Conservation (phyloP, 148 eudicot species). For the Arctostaphylos glauca region DNA sequence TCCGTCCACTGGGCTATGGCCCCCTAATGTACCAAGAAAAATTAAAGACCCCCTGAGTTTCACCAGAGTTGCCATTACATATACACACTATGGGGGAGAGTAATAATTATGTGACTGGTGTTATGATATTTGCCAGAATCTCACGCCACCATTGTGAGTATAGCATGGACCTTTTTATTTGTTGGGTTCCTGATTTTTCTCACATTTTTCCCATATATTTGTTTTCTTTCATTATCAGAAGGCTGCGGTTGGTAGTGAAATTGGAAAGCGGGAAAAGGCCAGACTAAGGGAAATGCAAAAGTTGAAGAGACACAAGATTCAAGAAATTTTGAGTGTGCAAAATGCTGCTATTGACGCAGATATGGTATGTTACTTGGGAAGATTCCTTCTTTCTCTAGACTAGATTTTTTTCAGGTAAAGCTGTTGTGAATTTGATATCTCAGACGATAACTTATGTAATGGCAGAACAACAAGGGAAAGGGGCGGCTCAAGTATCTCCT, state of each 20-base stretch:
- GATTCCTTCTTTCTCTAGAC: background rate
- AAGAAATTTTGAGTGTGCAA: slow-evolving; percentile 73
- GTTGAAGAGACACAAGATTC: slow-evolving; percentile 82
- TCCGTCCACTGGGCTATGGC: no score
- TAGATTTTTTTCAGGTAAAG: background rate
- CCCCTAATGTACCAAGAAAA: no score
- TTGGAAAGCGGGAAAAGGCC: slow-evolving; percentile 70
- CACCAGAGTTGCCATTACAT: no score
- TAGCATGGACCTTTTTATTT: background rate
- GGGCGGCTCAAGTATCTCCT: slow-evolving; percentile 89
- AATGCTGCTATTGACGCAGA: slow-evolving; percentile 94
- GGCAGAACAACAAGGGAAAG: slow-evolving; percentile 89
- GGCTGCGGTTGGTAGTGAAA: slow-evolving; percentile 37
- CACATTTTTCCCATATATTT: background rate
- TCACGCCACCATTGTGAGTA: background rate
- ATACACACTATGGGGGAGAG: no score
- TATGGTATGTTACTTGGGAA: slow-evolving; percentile 49
- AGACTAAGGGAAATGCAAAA: slow-evolving; percentile 83
- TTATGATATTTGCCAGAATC: no score
- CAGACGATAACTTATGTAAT: background rate
- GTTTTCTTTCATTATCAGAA: slow-evolving; percentile 43
- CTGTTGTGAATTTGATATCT: background rate
- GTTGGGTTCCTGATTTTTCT: background rate
- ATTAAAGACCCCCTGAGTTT: no score
- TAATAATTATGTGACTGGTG: no score